A percentile compares a stretch with the other conserved stretches of the same genome.
Evolutionary conservation across 75 land plant species (phyloP).

Genomic region (Sequoia sempervirens): DNA sequence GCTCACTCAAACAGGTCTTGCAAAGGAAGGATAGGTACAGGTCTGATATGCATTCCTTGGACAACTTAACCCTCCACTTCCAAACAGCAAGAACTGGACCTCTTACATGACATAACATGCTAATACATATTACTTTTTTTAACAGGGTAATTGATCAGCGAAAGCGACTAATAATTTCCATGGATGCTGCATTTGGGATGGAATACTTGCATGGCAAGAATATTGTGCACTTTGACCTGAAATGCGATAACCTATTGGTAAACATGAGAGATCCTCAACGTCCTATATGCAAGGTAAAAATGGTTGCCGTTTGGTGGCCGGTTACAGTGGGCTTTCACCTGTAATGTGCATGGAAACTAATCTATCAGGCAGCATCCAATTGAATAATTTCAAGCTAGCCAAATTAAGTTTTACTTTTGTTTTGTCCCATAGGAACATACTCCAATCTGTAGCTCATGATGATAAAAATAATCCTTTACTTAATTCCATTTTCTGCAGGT

Average conservation of each 20-base stretch:
- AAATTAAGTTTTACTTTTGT: background rate
- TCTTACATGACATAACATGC: slow-evolving; percentile 3
- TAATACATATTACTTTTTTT: background rate
- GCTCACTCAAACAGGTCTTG: slow-evolving; percentile 76
- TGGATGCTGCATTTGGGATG: slow-evolving; percentile 96
- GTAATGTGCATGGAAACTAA: background rate
- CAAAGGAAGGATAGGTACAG: slow-evolving; percentile 21
- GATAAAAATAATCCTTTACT: background rate
- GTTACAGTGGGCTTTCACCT: background rate
- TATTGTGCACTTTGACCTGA: slow-evolving; percentile 85
- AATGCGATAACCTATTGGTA: slow-evolving; percentile 80
- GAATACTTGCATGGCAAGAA: slow-evolving; percentile 85
- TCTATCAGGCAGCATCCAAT: background rate
- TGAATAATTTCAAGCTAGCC: background rate
- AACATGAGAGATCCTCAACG: slow-evolving; percentile 80
- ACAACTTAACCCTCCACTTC: background rate
- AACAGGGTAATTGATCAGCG: slow-evolving; percentile 64
- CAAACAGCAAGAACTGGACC: background rate
- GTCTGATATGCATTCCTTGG: background rate
- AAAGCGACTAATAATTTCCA: slow-evolving; percentile 67
- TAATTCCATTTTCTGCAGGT: slow-evolving; percentile 47
- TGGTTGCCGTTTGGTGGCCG: background rate
- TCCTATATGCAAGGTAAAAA: slow-evolving; percentile 79
- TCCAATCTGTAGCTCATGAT: background rate
- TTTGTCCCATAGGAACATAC: background rate